Evolutionary conservation across 495 filamentous ascomycete species (phyloP).

Genomic region (Aspergillus egyptiacus): DNA sequence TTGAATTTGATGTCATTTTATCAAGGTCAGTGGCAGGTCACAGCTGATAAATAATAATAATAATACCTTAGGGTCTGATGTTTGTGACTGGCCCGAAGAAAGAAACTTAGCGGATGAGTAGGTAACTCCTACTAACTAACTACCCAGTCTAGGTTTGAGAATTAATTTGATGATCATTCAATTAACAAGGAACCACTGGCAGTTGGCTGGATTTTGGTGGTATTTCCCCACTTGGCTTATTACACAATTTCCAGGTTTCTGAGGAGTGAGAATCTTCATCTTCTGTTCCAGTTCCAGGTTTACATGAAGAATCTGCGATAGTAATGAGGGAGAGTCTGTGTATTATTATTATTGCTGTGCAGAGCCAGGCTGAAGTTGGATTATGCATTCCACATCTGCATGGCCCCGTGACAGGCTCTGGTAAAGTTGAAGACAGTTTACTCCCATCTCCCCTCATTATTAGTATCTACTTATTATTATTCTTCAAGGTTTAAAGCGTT

Average conservation of each 20-base stretch:
- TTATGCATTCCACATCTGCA: slow-evolving; percentile 12
- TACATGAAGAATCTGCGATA: too few species aligned
- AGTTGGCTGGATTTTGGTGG: slow-evolving; percentile 17
- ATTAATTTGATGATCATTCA: slow-evolving; percentile 35
- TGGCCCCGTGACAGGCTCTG: slow-evolving; percentile 3
- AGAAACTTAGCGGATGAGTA: not conserved
- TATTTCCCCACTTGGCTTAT: slow-evolving; percentile 19
- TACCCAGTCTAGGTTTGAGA: not conserved
- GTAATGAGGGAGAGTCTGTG: too few species aligned
- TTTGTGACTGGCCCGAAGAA: not conserved
- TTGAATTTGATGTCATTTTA: too few species aligned
- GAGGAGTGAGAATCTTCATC: not conserved
- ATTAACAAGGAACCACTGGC: slow-evolving; percentile 11
- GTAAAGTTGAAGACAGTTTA: not conserved
- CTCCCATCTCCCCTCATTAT: slow-evolving; percentile 18
- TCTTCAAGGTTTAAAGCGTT: slow-evolving; percentile 23
- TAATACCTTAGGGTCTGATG: not conserved
- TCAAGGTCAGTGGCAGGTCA: too few species aligned
- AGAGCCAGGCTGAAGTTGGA: not conserved
- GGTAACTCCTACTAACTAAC: too few species aligned
- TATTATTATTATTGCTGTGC: too few species aligned
- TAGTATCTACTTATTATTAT: too few species aligned
- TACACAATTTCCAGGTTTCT: slow-evolving; percentile 17
- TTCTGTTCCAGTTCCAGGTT: not conserved
- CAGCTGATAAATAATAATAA: slow-evolving; percentile 1